phyloP scores from a whole-genome alignment of 2,329 filamentous ascomycete species.

The Elsinoe arachidis region DNA sequence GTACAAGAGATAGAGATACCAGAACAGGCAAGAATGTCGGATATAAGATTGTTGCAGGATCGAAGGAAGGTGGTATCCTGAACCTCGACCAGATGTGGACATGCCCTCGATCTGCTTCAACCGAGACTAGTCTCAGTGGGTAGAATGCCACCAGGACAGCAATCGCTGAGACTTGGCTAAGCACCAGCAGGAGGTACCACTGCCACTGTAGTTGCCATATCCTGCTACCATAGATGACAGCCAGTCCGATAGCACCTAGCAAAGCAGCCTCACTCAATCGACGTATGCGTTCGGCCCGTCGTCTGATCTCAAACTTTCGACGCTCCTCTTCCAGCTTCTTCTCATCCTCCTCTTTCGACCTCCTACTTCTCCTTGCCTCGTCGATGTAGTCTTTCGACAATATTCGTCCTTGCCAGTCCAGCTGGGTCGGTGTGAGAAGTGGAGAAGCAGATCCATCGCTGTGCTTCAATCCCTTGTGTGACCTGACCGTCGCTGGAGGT shows the following conservation, averaged over 20 bases:
- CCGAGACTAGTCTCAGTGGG: slow-evolving; percentile 29
- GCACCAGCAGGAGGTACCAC: slow-evolving; percentile 36
- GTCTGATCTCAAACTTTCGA: slow-evolving; percentile 69
- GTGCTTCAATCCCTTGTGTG: slow-evolving; percentile 66
- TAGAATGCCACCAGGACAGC: slow-evolving; percentile 28
- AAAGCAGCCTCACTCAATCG: slow-evolving; percentile 48
- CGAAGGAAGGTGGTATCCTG: slow-evolving; percentile 67
- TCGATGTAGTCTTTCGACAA: slow-evolving; percentile 32
- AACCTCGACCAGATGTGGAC: slow-evolving; percentile 27
- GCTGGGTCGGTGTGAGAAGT: slow-evolving; percentile 38
- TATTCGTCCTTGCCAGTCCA: slow-evolving; percentile 39
- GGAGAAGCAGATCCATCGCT: slow-evolving; percentile 30
- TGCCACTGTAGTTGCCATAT: slow-evolving; percentile 24
- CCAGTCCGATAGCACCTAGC: slow-evolving; percentile 43
- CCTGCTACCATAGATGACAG: slow-evolving; percentile 34
- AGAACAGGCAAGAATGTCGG: slow-evolving; percentile 68
- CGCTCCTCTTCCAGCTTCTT: slow-evolving; percentile 42
- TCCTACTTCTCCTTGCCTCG: slow-evolving; percentile 16
- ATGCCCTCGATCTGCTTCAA: slow-evolving; percentile 9
- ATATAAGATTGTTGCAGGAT: slow-evolving; percentile 85
- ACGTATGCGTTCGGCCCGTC: slow-evolving; percentile 82
- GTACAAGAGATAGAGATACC: slow-evolving; percentile 65
- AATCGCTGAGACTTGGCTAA: slow-evolving; percentile 31
- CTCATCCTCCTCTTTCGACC: slow-evolving; percentile 29
- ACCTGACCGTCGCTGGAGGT: slow-evolving; percentile 64